Percentiles rank a stretch among this genome's conserved stretches.
Evolutionary conservation across 75 land plant genomes (phyloP).

Genomic region (Picea glauca): DNA sequence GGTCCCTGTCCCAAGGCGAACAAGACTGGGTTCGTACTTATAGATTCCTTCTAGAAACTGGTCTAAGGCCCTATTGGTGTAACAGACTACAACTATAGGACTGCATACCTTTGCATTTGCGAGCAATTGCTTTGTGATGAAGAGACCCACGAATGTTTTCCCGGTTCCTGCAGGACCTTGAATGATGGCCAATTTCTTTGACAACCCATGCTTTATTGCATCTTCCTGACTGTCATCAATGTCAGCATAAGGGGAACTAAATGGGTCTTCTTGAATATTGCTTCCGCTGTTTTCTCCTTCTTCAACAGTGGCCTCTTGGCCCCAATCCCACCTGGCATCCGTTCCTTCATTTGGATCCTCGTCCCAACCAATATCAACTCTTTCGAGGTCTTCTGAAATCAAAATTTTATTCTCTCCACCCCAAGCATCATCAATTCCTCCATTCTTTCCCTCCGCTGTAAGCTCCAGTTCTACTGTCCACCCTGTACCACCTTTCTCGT

Average conservation of each 20-base stretch:
- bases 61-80: conserved; percentile 35
- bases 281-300: not conserved
- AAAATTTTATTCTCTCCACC: not conserved
- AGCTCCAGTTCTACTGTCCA: conserved; percentile 9
- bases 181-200: conserved; percentile 29
- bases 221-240: conserved; percentile 20
- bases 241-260: not conserved
- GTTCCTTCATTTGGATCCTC: not conserved
- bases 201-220: conserved; percentile 28
- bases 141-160: conserved; percentile 27
- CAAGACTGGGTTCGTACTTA: conserved; percentile 25
- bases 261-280: not conserved
- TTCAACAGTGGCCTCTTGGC: not conserved
- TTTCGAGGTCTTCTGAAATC: not conserved
- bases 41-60: conserved; percentile 32
- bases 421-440: not conserved
- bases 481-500: not conserved
- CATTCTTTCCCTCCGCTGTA: conserved; percentile 3
- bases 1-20: conserved; percentile 26
- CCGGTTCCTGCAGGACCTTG: conserved; percentile 43
- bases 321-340: not conserved
- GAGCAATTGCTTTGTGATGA: conserved; percentile 16
- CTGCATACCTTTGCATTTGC: conserved; percentile 3
- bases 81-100: conserved; percentile 28
- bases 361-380: not conserved